phyloP scores from a whole-genome alignment of 2,329 filamentous ascomycete species.

The Onygenales sp. region DNA sequence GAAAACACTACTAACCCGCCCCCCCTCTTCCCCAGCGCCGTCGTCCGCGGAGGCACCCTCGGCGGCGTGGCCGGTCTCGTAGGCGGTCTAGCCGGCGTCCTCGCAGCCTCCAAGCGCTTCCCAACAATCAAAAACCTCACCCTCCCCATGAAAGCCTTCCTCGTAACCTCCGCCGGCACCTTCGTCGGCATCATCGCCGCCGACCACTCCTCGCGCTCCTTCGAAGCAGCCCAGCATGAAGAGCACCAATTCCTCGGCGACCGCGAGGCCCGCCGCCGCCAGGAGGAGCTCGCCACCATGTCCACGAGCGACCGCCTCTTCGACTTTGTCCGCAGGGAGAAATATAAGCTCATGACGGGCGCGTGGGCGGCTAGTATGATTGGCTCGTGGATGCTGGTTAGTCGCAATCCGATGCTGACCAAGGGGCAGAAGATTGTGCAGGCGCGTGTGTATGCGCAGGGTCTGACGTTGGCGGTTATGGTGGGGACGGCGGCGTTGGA shows the following conservation, averaged over 20 bases:
- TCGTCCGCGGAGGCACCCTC: slow-evolving; percentile 67
- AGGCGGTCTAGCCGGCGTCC: slow-evolving; percentile 58
- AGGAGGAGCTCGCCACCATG: slow-evolving; percentile 48
- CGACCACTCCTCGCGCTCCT: slow-evolving; percentile 62
- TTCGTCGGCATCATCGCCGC: slow-evolving; percentile 83
- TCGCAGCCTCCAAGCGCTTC: slow-evolving; percentile 61
- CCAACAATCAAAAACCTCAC: slow-evolving; percentile 72
- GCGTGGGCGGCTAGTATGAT: slow-evolving; percentile 77
- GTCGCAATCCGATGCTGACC: slow-evolving; percentile 64
- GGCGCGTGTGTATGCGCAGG: slow-evolving; percentile 89
- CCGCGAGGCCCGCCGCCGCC: slow-evolving; percentile 46
- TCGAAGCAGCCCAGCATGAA: slow-evolving; percentile 61
- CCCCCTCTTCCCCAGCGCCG: slow-evolving; percentile 40
- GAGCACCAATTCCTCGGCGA: slow-evolving; percentile 57
- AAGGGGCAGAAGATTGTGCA: slow-evolving; percentile 83
- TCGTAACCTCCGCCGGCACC: slow-evolving; percentile 71
- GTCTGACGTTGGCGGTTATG: slow-evolving; percentile 73
- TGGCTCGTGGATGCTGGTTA: slow-evolving; percentile 63
- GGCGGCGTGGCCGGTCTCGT: slow-evolving; percentile 62
- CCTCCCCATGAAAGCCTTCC: slow-evolving; percentile 81
- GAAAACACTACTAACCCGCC: slow-evolving; percentile 2
- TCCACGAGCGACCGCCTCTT: slow-evolving; percentile 51
- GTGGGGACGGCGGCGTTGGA: slow-evolving; percentile 77
- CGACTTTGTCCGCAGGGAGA: slow-evolving; percentile 67
- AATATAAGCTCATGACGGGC: slow-evolving; percentile 75